phyloP scores from a whole-genome alignment of 2,329 filamentous ascomycete genomes.

The Aaosphaeria pasadenensis region DNA sequence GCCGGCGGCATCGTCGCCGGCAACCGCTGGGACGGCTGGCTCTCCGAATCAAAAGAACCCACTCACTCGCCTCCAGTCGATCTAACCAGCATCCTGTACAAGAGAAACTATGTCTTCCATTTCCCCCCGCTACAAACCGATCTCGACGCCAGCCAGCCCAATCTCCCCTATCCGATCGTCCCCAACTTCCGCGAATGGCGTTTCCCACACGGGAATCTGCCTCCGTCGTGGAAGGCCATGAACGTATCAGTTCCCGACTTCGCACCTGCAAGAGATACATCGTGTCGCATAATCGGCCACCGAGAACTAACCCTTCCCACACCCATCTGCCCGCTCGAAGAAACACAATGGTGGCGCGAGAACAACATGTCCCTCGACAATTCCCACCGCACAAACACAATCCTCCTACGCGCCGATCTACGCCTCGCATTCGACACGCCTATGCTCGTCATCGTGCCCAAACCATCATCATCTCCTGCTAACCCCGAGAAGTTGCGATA shows the following conservation, averaged over 20 bases:
- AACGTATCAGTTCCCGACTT: not conserved
- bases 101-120: not conserved
- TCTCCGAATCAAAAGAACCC: conserved; percentile 3
- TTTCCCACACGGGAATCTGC: conserved; percentile 6
- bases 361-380: conserved; percentile 9
- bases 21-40: conserved; percentile 6
- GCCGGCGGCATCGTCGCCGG: conserved; percentile 4
- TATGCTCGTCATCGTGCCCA: conserved; percentile 16
- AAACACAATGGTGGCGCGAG: conserved; percentile 8
- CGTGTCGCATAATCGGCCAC: conserved; percentile 3
- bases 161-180: conserved; percentile 7
- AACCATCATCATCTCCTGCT: conserved; percentile 6
- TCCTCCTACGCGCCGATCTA: conserved; percentile 13
- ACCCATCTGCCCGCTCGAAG: conserved; percentile 8
- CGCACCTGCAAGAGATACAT: conserved; percentile 1
- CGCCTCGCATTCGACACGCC: conserved; percentile 14
- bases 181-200: conserved; percentile 8
- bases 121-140: not conserved
- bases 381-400: conserved; percentile 4
- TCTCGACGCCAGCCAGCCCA: conserved; percentile 1
- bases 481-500: conserved; percentile 1
- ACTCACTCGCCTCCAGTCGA: not conserved
- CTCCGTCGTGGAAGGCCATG: conserved; percentile 2
- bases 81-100: not conserved
- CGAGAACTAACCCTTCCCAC: conserved; percentile 5